These are phyloP conservation scores for Fagus crenata DNA, from an alignment of 306 rosid genomes.

Conservation along the genomic window DNA sequence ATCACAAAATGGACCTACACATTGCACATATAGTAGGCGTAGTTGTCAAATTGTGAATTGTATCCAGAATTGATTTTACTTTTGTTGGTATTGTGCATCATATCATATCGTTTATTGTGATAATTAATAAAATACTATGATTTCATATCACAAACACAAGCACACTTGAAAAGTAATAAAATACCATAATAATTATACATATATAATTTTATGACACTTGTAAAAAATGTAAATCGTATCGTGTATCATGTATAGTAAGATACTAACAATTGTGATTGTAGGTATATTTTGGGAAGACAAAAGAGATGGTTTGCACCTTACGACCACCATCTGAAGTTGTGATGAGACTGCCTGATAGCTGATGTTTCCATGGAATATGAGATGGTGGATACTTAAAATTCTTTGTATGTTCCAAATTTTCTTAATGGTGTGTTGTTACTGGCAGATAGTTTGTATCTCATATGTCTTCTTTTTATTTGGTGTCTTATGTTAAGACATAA, in stretches of 20 bases:
- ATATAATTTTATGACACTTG: too few species aligned
- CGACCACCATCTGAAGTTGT: slow-evolving; percentile 88
- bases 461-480: background rate
- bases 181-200: too few species aligned
- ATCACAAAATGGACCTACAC: slow-evolving; percentile 1
- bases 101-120: too few species aligned
- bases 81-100: too few species aligned
- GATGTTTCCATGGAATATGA: slow-evolving; percentile 22
- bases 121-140: too few species aligned
- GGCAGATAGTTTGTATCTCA: slow-evolving; percentile 19
- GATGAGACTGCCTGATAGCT: slow-evolving; percentile 75
- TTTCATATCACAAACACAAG: too few species aligned
- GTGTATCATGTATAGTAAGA: too few species aligned
- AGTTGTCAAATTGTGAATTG: too few species aligned
- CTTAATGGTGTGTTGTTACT: slow-evolving; percentile 15
- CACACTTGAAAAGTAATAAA: too few species aligned
- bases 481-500: background rate
- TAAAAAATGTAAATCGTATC: too few species aligned
- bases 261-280: slow-evolving; percentile 13
- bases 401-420: slow-evolving; percentile 19
- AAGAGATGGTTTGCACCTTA: slow-evolving; percentile 98
- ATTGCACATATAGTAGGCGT: slow-evolving; percentile 44
- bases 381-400: slow-evolving; percentile 7
- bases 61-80: too few species aligned
- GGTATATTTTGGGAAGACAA: slow-evolving; percentile 96